These are phyloP conservation scores for Pseudonitzschia multiseries DNA, from an alignment of 108 stramenopile species.

Conservation along the genomic window DNA sequence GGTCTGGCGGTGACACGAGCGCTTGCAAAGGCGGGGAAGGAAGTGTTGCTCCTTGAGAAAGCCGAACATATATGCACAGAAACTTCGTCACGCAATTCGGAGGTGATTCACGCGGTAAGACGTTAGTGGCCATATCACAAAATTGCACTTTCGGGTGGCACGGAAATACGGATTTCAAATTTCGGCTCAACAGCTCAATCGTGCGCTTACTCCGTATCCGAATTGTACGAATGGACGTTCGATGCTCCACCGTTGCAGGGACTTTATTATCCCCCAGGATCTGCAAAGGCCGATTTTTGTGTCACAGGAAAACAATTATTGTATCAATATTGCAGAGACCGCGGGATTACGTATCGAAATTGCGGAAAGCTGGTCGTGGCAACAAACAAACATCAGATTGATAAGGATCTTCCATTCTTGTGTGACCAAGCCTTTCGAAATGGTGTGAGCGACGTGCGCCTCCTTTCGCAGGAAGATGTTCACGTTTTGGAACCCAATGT, in stretches of 20 bases:
- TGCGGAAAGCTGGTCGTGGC: slow-evolving; percentile 85
- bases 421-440: slow-evolving; percentile 36
- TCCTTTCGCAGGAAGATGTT: slow-evolving; percentile 62
- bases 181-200: no score
- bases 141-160: background rate
- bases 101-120: slow-evolving; percentile 77
- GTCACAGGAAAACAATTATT: slow-evolving; percentile 68
- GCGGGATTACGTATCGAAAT: slow-evolving; percentile 44
- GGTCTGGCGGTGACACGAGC: slow-evolving; percentile 72
- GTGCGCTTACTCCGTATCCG: background rate
- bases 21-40: slow-evolving; percentile 57
- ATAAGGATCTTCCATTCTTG: slow-evolving; percentile 25
- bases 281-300: slow-evolving; percentile 72
- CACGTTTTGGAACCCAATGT: slow-evolving; percentile 65
- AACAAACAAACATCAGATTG: slow-evolving; percentile 44
- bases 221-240: background rate
- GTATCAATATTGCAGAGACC: slow-evolving; percentile 70
- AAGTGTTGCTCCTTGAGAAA: slow-evolving; percentile 75
- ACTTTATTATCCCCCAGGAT: slow-evolving; percentile 68
- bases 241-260: slow-evolving; percentile 18
- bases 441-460: slow-evolving; percentile 60
- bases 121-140: background rate
- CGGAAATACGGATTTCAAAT: background rate
- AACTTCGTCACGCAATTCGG: slow-evolving; percentile 79
- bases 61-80: slow-evolving; percentile 49